Conservation (phyloP, 2,329 filamentous ascomycete species). For the Curvularia eragrostidis region DNA sequence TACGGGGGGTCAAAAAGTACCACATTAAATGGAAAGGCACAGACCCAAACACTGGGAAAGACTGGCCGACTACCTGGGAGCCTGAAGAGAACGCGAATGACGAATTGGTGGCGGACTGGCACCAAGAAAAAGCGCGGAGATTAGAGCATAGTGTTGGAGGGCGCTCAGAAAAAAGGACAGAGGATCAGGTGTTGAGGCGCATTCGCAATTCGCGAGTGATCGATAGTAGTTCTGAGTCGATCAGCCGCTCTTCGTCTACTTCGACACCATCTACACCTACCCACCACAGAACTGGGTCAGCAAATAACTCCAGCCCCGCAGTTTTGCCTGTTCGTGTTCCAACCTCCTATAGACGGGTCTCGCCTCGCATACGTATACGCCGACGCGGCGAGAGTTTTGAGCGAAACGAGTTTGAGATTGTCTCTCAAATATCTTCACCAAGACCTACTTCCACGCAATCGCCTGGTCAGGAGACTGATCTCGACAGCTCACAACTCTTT, state of each 20-base stretch:
- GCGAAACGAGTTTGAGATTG: constrained; percentile 29
- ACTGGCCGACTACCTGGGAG: constrained; percentile 62
- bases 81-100: constrained; percentile 45
- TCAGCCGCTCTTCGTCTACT: not conserved
- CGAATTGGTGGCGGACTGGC: constrained; percentile 44
- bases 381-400: constrained; percentile 26
- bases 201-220: constrained; percentile 18
- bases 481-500: constrained; percentile 30
- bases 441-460: constrained; percentile 2
- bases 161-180: not conserved
- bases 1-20: constrained; percentile 51
- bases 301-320: not conserved
- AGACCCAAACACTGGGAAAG: constrained; percentile 57
- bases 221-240: constrained; percentile 26
- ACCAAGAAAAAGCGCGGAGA: constrained; percentile 15
- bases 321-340: not conserved
- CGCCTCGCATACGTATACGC: constrained; percentile 26
- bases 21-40: constrained; percentile 63
- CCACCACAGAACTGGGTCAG: not conserved
- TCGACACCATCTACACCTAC: constrained; percentile 9
- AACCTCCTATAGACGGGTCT: constrained; percentile 3
- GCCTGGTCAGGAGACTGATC: constrained; percentile 16
- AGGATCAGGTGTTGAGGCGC: constrained; percentile 5
- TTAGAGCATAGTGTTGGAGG: constrained; percentile 1
- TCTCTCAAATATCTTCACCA: constrained; percentile 26